Evolutionary conservation across 1,139 yeast species (phyloP).

Genomic region (Magnusiomyces ingens): DNA sequence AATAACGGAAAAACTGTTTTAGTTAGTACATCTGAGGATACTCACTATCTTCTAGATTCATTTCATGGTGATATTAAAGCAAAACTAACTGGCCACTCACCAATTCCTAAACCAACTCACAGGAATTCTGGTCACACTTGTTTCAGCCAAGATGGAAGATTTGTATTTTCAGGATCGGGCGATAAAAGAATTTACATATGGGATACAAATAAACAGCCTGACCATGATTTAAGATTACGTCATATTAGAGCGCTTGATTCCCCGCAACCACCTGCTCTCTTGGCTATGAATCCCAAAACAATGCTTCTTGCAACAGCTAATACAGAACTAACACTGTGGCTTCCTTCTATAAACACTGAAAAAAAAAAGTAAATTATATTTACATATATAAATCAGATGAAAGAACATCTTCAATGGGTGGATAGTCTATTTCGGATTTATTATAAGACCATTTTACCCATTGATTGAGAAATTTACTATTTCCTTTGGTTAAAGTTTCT

Average conservation of each 20-base stretch:
- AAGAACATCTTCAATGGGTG: conserved; percentile 37
- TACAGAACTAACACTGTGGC: conserved; percentile 40
- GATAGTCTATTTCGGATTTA: conserved; percentile 63
- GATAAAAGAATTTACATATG: conserved; percentile 54
- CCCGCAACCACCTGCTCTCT: conserved; percentile 39
- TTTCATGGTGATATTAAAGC: conserved; percentile 56
- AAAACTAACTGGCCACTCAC: conserved; percentile 41
- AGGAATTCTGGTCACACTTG: conserved; percentile 41
- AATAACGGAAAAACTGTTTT: conserved; percentile 73
- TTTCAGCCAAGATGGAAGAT: conserved; percentile 78
- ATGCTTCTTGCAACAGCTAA: conserved; percentile 81
- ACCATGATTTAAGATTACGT: conserved; percentile 23
- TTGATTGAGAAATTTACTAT: conserved; percentile 36
- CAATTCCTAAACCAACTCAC: conserved; percentile 30
- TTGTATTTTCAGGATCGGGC: conserved; percentile 55
- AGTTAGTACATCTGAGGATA: conserved; percentile 49
- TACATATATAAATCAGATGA: conserved; percentile 7
- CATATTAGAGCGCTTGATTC: conserved; percentile 30
- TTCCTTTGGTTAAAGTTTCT: conserved; percentile 41
- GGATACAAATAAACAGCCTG: conserved; percentile 42
- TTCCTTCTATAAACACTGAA: conserved; percentile 24
- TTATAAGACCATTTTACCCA: conserved; percentile 75
- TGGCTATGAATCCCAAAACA: conserved; percentile 71
- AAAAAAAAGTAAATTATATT: not conserved
- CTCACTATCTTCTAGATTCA: conserved; percentile 63